phyloP scores from a whole-genome alignment of 2,329 filamentous ascomycete genomes.

The Podosphaera fusca region DNA sequence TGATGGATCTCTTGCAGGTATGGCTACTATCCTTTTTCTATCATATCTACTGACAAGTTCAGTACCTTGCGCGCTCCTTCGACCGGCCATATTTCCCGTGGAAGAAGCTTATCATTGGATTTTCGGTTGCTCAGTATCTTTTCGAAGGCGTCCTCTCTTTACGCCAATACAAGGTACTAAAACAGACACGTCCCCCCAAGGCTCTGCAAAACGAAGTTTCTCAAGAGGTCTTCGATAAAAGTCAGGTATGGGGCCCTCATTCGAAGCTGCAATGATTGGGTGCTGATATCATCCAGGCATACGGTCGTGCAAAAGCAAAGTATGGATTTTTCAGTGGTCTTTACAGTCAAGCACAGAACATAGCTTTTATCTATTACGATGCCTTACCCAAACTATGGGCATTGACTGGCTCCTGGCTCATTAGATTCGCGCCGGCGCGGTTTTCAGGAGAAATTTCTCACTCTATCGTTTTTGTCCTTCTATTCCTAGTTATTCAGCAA shows the following conservation, averaged over 20 bases:
- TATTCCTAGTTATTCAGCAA: conserved; percentile 65
- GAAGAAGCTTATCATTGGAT: conserved; percentile 90
- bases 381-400: conserved; percentile 79
- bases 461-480: conserved; percentile 76
- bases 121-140: conserved; percentile 74
- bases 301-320: conserved; percentile 86
- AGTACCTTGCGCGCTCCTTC: conserved; percentile 62
- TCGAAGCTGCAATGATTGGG: background rate
- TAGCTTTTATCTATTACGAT: conserved; percentile 76
- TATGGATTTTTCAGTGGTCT: conserved; percentile 64
- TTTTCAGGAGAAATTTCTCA: conserved; percentile 87
- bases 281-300: conserved; percentile 30
- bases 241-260: conserved; percentile 32
- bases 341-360: conserved; percentile 69
- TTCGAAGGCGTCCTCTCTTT: conserved; percentile 76
- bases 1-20: conserved; percentile 18
- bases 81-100: conserved; percentile 88
- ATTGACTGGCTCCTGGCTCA: conserved; percentile 50
- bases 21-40: background rate
- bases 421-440: conserved; percentile 48
- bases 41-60: conserved; percentile 1
- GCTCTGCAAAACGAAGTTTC: conserved; percentile 75
- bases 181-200: conserved; percentile 58
- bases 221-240: conserved; percentile 80
- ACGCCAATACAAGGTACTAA: conserved; percentile 73